phyloP scores from a whole-genome alignment of 306 rosid genomes.

The Coriaria nepalensis region DNA sequence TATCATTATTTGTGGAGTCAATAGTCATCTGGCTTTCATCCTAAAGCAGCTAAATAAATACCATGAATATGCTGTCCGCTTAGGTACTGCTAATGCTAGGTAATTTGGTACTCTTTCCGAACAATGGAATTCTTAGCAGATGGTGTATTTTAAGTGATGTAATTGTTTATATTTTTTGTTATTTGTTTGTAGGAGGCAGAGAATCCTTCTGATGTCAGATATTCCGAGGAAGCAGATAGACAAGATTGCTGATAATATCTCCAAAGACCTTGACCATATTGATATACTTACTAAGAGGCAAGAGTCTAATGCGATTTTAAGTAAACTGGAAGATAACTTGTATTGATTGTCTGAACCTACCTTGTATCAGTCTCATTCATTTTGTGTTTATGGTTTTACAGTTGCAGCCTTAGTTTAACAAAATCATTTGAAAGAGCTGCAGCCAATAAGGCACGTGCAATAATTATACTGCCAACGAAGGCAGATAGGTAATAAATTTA shows the following conservation, averaged over 20 bases:
- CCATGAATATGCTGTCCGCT: constrained; percentile 76
- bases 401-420: constrained; percentile 81
- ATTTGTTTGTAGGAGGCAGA: constrained; percentile 59
- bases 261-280: constrained; percentile 71
- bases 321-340: neutral
- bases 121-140: constrained; percentile 16
- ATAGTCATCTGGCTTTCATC: constrained; percentile 72
- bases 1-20: constrained; percentile 88
- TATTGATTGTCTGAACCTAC: neutral
- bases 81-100: constrained; percentile 97
- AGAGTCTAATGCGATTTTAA: neutral
- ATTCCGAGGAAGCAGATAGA: constrained; percentile 92
- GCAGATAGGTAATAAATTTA: constrained; percentile 59
- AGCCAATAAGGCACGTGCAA: constrained; percentile 78
- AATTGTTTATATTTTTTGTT: constrained; percentile 19
- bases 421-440: constrained; percentile 94
- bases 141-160: constrained; percentile 9
- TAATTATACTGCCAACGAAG: constrained; percentile 82
- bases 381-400: constrained; percentile 35
- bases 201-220: constrained; percentile 94
- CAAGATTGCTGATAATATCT: constrained; percentile 53
- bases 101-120: constrained; percentile 25
- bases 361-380: constrained; percentile 18
- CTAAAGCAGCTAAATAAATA: constrained; percentile 75
- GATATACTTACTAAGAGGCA: constrained; percentile 89